phyloP scores from a whole-genome alignment of 805 yeast genomes.

The Schizosaccharomyces osmophilus region DNA sequence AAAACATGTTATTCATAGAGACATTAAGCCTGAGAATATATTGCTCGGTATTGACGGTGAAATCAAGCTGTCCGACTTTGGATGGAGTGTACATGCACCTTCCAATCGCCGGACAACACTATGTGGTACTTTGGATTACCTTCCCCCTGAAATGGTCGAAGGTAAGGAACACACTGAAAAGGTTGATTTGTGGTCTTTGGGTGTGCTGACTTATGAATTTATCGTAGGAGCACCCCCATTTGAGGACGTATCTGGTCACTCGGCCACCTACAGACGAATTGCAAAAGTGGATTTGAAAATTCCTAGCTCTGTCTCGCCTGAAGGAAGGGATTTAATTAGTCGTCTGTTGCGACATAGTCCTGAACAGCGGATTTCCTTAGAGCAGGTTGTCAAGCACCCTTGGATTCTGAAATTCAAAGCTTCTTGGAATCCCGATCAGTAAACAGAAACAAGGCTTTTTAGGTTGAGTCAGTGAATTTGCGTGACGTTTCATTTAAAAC shows the following conservation, averaged over 20 bases:
- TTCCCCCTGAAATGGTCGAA: conserved; percentile 89
- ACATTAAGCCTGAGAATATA: conserved; percentile 83
- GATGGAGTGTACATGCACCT: conserved; percentile 71
- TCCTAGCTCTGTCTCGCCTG: conserved; percentile 43
- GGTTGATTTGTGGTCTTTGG: conserved; percentile 86
- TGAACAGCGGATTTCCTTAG: conserved; percentile 32
- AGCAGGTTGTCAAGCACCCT: conserved; percentile 47
- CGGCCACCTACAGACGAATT: conserved; percentile 54
- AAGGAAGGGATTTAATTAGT: conserved; percentile 53
- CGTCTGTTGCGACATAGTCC: conserved; percentile 46
- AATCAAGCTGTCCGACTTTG: conserved; percentile 76
- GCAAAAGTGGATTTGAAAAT: conserved; percentile 50
- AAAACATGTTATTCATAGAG: conserved; percentile 69
- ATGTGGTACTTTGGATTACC: conserved; percentile 84
- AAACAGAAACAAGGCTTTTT: too few relatives aligned
- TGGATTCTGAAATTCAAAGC: conserved; percentile 53
- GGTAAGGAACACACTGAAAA: conserved; percentile 49
- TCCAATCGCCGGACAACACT: conserved; percentile 41
- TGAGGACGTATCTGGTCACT: conserved; percentile 50
- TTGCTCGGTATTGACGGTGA: conserved; percentile 50
- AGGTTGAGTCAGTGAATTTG: too few relatives aligned
- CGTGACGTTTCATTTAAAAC: too few relatives aligned
- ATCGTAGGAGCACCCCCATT: conserved; percentile 80
- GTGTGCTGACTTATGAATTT: conserved; percentile 64
- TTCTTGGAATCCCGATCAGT: conserved; percentile 23